phyloP scores from a whole-genome alignment of 2,329 filamentous ascomycete species.

The Talaromyces atroroseus region DNA sequence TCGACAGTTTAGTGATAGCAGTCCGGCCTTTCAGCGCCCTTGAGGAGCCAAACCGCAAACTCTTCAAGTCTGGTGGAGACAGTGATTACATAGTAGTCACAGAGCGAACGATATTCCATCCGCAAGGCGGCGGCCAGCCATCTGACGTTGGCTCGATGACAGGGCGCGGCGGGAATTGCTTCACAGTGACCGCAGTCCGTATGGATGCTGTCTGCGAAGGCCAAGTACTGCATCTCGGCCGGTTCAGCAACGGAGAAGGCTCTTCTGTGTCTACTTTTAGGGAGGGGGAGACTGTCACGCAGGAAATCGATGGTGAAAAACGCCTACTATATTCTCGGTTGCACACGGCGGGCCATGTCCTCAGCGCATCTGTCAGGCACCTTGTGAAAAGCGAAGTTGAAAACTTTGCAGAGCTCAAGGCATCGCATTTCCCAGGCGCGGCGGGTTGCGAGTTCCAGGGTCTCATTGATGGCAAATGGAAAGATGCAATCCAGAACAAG shows the following conservation, averaged over 20 bases:
- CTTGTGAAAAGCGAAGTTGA: conserved; percentile 14
- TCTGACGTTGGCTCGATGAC: conserved; percentile 24
- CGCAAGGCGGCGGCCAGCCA: conserved; percentile 24
- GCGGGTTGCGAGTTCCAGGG: conserved; percentile 27
- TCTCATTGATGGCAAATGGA: conserved; percentile 25
- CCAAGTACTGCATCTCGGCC: conserved; percentile 24
- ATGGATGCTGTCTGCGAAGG: conserved; percentile 19
- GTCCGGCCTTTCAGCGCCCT: conserved; percentile 48
- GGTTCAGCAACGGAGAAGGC: conserved; percentile 6
- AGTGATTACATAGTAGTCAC: conserved; percentile 20
- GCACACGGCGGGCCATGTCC: conserved; percentile 27
- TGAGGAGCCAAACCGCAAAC: conserved; percentile 44
- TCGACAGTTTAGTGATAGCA: conserved; percentile 43
- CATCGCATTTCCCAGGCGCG: conserved; percentile 25
- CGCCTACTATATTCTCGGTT: conserved; percentile 26
- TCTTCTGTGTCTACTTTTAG: conserved; percentile 8
- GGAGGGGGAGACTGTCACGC: conserved; percentile 18
- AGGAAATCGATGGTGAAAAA: conserved; percentile 21
- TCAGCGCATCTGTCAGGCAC: conserved; percentile 25
- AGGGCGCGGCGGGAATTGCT: conserved; percentile 13
- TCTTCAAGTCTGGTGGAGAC: conserved; percentile 5
- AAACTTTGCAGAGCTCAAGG: conserved; percentile 24
- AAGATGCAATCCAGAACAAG: conserved; percentile 24
- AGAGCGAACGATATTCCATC: conserved; percentile 25
- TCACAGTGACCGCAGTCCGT: conserved; percentile 23